A percentile compares a stretch with the other conserved stretches of the same genome.
Evolutionary conservation across 345 rosid species (phyloP).

Genomic region (Cardiospermum halicacabum): DNA sequence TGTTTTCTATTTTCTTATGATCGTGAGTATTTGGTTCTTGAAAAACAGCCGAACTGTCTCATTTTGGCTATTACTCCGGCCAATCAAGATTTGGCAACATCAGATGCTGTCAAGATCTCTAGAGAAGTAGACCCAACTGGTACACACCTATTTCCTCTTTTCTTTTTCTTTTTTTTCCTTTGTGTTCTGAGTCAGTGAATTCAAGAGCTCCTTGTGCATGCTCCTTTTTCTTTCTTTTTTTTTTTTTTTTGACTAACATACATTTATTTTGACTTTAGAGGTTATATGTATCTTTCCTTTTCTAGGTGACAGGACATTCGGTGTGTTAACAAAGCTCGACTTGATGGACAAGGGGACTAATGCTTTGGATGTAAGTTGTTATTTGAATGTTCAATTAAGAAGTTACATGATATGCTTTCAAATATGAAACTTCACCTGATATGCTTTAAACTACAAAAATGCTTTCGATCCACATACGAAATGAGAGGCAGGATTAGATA

Average conservation of each 20-base stretch:
- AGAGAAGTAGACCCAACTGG: conserved; percentile 64
- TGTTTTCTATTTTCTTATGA: neutral
- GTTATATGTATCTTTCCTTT: conserved; percentile 11
- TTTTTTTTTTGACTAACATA: neutral
- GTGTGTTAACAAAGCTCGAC: conserved; percentile 72
- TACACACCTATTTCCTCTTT: conserved; percentile 10
- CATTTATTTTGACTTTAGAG: conserved; percentile 16
- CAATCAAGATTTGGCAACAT: conserved; percentile 71
- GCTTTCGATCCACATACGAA: neutral
- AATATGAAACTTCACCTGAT: neutral
- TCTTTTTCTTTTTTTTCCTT: no score
- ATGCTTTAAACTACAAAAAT: neutral
- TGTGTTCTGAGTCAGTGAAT: neutral
- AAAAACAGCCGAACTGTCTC: conserved; percentile 47
- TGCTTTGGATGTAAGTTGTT: conserved; percentile 51
- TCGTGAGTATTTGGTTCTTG: conserved; percentile 4
- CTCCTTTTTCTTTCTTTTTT: no score
- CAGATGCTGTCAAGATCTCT: conserved; percentile 70
- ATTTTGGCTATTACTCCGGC: conserved; percentile 71
- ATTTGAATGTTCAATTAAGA: conserved; percentile 1
- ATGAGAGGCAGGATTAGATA: neutral
- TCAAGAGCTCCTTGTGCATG: conserved; percentile 1
- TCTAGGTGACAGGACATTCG: conserved; percentile 68
- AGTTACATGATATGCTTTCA: neutral
- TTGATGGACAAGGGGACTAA: conserved; percentile 81